Percentiles rank a stretch among this genome's conserved stretches.
Evolutionary conservation across 257 asterid genomes (phyloP).

Genomic region (Solanum chmielewskii): DNA sequence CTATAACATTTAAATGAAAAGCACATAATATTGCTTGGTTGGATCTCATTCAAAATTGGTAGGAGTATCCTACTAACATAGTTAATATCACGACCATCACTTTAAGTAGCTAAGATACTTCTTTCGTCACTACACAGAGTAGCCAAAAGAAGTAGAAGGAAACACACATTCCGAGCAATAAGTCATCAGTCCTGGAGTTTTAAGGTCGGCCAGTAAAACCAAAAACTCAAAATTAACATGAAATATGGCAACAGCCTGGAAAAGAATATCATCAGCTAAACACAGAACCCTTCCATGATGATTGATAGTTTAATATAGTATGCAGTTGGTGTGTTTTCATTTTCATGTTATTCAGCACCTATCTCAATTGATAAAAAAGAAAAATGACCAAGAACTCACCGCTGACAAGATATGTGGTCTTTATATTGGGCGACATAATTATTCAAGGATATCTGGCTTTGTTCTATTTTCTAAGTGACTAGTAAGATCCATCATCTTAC

Average conservation of each 20-base stretch:
- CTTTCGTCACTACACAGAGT: background rate
- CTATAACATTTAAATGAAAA: background rate
- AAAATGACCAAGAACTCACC: background rate
- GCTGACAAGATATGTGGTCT: background rate
- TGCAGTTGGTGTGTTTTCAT: background rate
- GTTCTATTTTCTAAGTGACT: background rate
- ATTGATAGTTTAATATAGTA: background rate
- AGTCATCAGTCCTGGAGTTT: background rate
- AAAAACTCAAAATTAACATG: background rate
- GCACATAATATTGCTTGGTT: background rate
- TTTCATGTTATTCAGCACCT: background rate
- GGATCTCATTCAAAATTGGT: background rate
- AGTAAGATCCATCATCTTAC: slow-evolving; percentile 22
- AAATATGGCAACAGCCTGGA: background rate
- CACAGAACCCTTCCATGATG: background rate
- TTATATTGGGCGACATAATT: background rate
- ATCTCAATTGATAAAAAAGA: background rate
- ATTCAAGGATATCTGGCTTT: background rate
- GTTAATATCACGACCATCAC: background rate
- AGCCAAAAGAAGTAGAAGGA: background rate
- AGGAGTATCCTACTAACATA: background rate
- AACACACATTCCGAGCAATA: background rate
- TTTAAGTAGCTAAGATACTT: background rate
- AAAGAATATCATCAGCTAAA: background rate
- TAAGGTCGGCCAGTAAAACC: background rate